Evolutionary conservation across 1,284 basidiomycete species (phyloP).

Genomic region (Rhodotorula sp.): DNA sequence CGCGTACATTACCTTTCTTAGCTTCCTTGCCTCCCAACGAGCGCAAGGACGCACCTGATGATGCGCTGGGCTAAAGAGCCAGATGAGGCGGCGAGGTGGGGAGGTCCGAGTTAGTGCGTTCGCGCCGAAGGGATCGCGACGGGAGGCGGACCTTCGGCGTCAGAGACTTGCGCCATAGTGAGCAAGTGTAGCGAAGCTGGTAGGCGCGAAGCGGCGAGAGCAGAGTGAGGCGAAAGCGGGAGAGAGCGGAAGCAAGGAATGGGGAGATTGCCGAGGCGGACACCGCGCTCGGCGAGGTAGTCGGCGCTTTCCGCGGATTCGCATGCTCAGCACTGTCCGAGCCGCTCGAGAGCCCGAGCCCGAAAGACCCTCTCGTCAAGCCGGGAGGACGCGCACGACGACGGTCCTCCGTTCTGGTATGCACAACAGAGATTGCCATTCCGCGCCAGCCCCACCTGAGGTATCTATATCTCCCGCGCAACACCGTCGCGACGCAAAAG

Average conservation of each 20-base stretch:
- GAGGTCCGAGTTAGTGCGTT: neutral
- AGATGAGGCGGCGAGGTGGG: neutral
- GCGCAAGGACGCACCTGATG: neutral
- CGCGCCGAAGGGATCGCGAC: fast-evolving
- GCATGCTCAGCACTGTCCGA: too few species aligned
- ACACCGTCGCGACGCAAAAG: too few species aligned
- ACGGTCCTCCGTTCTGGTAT: too few species aligned
- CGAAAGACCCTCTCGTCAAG: too few species aligned
- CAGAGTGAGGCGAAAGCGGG: neutral
- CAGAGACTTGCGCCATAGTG: neutral
- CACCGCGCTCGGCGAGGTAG: too few species aligned
- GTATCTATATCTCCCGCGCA: neutral
- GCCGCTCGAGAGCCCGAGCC: too few species aligned
- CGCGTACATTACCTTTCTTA: neutral
- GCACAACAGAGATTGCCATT: neutral
- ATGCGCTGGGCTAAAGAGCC: slow-evolving; percentile 16
- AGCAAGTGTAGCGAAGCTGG: too few species aligned
- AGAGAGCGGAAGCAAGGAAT: too few species aligned
- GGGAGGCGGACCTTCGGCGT: neutral
- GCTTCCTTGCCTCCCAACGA: fast-evolving
- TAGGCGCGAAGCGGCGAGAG: neutral
- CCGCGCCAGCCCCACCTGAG: neutral
- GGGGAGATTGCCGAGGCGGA: too few species aligned
- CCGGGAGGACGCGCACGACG: too few species aligned
- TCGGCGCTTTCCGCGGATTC: too few species aligned